phyloP scores from a whole-genome alignment of 768 basidiomycete species.

The Leccinellum albellum region DNA sequence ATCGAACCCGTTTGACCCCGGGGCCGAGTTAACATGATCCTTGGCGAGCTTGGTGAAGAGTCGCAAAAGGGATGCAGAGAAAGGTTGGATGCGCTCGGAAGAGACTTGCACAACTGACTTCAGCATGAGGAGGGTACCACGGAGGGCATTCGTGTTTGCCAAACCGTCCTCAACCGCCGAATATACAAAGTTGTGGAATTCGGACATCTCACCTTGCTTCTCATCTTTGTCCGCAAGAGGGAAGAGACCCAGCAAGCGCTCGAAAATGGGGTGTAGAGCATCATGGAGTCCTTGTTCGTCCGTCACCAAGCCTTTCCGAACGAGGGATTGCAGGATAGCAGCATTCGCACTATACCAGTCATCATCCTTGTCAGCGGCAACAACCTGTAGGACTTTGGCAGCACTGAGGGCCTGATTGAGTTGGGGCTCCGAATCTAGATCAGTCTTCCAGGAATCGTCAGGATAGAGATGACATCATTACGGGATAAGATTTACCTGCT shows the following conservation, averaged over 20 bases:
- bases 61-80: constrained; percentile 72
- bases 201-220: constrained; percentile 61
- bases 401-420: constrained; percentile 71
- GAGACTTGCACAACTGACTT: constrained; percentile 77
- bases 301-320: constrained; percentile 81
- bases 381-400: constrained; percentile 84
- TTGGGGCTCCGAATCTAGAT: constrained; percentile 63
- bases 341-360: constrained; percentile 78
- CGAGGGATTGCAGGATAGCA: constrained; percentile 68
- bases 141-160: constrained; percentile 64
- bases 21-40: constrained; percentile 70
- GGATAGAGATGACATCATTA: neutral
- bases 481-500: constrained; percentile 48
- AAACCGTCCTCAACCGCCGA: constrained; percentile 74
- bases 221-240: constrained; percentile 80
- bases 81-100: constrained; percentile 81
- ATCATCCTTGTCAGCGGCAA: constrained; percentile 78
- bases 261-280: constrained; percentile 76
- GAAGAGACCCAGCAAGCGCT: constrained; percentile 70
- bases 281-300: constrained; percentile 82
- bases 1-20: constrained; percentile 49
- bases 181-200: constrained; percentile 76
- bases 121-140: constrained; percentile 82
- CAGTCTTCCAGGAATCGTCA: constrained; percentile 46
- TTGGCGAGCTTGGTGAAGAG: constrained; percentile 81